Evolutionary conservation across 2,329 filamentous ascomycete genomes (phyloP).

Genomic region (Cytospora schulzeri): DNA sequence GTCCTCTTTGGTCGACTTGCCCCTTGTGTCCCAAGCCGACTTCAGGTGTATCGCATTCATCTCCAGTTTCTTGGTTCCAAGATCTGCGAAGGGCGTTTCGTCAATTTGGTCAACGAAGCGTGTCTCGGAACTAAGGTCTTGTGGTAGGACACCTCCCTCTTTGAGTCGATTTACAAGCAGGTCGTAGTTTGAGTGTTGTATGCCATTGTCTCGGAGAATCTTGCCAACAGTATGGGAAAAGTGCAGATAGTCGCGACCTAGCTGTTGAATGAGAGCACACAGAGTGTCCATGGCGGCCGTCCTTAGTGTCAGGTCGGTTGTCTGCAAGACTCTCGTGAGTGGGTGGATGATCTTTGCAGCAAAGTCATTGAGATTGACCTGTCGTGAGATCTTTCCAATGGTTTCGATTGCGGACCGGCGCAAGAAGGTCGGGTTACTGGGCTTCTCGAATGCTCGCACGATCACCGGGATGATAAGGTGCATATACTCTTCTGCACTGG

Average conservation of each 20-base stretch:
- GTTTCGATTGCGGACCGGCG: constrained; percentile 92
- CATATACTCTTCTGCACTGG: constrained; percentile 98
- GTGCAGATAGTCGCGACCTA: constrained; percentile 92
- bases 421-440: constrained; percentile 76
- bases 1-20: constrained; percentile 96
- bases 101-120: constrained; percentile 77
- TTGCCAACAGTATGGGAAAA: constrained; percentile 95
- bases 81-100: constrained; percentile 79
- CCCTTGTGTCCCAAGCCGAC: constrained; percentile 93
- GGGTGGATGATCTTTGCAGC: constrained; percentile 96
- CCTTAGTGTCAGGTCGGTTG: constrained; percentile 72
- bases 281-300: constrained; percentile 88
- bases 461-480: constrained; percentile 96
- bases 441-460: constrained; percentile 90
- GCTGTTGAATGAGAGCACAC: constrained; percentile 91
- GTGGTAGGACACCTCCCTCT: constrained; percentile 91
- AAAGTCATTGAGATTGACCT: constrained; percentile 97
- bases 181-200: constrained; percentile 89
- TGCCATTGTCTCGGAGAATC: constrained; percentile 74
- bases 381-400: constrained; percentile 87
- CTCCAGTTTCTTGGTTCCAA: constrained; percentile 88
- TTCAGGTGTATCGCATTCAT: constrained; percentile 98
- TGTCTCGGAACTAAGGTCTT: constrained; percentile 86
- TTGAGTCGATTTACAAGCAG: constrained; percentile 89
- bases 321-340: constrained; percentile 77